Evolutionary conservation across 352 stramenopile species (phyloP).

Genomic region (Phytophthora lateralis): DNA sequence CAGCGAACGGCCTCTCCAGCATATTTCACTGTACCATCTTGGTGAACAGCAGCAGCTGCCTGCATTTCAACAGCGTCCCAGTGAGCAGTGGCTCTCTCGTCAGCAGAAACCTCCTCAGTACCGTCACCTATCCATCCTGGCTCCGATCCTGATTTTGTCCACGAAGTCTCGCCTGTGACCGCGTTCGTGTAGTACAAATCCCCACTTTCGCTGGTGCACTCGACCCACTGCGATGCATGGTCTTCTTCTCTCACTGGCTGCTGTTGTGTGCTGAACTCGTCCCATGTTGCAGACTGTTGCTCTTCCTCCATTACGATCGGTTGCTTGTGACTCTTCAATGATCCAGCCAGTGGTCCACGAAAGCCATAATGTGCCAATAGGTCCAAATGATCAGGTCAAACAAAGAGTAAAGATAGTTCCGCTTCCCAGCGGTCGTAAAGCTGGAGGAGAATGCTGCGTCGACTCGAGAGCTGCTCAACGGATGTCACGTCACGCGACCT

Average conservation of each 20-base stretch:
- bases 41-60: constrained; percentile 12
- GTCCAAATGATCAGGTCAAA: too few species aligned
- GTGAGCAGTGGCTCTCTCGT: constrained; percentile 4
- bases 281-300: constrained; percentile 6
- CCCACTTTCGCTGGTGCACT: constrained; percentile 46
- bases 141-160: constrained; percentile 34
- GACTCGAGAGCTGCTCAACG: too few species aligned
- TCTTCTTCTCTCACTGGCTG: background rate
- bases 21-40: constrained; percentile 12
- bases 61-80: constrained; percentile 35
- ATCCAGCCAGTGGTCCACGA: too few species aligned
- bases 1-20: constrained; percentile 33
- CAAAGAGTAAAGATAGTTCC: too few species aligned
- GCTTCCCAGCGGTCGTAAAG: too few species aligned
- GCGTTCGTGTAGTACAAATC: constrained; percentile 54
- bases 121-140: background rate
- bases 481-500: too few species aligned
- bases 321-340: constrained; percentile 10
- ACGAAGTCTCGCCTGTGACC: constrained; percentile 49
- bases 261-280: constrained; percentile 3
- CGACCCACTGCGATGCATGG: constrained; percentile 29
- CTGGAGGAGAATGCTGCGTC: too few species aligned
- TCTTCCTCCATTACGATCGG: constrained; percentile 14
- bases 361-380: too few species aligned
- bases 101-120: background rate